phyloP scores from a whole-genome alignment of 208 protist species.

The Balamuthia mandrillaris region DNA sequence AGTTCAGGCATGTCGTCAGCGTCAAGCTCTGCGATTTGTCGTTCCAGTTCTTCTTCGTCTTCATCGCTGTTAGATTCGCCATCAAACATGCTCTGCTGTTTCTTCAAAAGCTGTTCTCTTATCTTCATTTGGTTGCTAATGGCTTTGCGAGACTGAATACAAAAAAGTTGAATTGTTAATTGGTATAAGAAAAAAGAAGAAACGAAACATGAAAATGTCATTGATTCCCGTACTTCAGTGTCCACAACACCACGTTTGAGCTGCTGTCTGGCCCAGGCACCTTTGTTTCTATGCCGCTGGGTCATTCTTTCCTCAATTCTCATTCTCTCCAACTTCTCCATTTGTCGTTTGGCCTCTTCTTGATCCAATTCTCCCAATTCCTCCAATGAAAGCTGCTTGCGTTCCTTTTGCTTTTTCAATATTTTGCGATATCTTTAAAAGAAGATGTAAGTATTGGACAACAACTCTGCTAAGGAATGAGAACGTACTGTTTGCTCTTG shows the following conservation, averaged over 20 bases:
- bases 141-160: constrained; percentile 29
- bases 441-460: neutral
- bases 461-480: too few species aligned
- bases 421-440: constrained; percentile 16
- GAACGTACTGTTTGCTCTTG: constrained; percentile 31
- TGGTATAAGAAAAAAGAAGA: too few species aligned
- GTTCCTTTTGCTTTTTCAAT: constrained; percentile 34
- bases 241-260: neutral
- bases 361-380: constrained; percentile 15
- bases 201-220: too few species aligned
- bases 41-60: constrained; percentile 10
- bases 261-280: constrained; percentile 19
- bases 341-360: neutral
- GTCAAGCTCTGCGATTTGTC: neutral
- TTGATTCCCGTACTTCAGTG: neutral
- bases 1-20: neutral
- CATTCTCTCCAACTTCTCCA: constrained; percentile 13
- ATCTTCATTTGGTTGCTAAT: constrained; percentile 32
- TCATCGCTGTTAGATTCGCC: neutral
- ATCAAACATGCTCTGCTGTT: constrained; percentile 19
- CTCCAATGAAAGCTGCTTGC: neutral
- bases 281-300: constrained; percentile 35
- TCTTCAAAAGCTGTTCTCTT: constrained; percentile 29
- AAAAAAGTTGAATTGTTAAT: neutral
- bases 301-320: constrained; percentile 34